Conservation (phyloP, 805 yeast genomes). For the Candida suzukii region DNA sequence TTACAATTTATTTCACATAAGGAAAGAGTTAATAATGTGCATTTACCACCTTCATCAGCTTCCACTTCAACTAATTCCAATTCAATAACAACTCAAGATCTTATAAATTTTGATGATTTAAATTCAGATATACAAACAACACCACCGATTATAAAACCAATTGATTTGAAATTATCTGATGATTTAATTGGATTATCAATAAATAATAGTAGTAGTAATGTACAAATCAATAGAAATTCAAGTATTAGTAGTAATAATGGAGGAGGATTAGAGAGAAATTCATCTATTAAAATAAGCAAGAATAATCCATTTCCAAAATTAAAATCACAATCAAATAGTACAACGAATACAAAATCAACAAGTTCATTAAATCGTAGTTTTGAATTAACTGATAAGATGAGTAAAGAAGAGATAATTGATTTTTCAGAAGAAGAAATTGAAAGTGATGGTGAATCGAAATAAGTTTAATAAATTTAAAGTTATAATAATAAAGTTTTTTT, state of each 20-base stretch:
- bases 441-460: not conserved
- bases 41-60: no score
- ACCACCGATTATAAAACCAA: not conserved
- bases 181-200: no score
- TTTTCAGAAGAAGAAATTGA: slow-evolving; percentile 15
- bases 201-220: not conserved
- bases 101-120: not conserved
- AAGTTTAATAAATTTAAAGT: not conserved
- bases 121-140: not conserved
- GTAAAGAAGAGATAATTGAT: slow-evolving; percentile 16
- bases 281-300: slow-evolving; percentile 2
- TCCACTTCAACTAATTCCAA: no score
- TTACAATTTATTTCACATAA: not conserved
- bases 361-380: not conserved
- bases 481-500: not conserved
- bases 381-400: slow-evolving; percentile 13
- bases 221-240: not conserved
- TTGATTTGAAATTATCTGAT: not conserved
- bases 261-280: not conserved
- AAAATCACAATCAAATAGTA: not conserved
- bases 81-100: not conserved
- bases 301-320: slow-evolving; percentile 14
- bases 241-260: not conserved
- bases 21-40: no score
- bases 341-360: not conserved